Evolutionary conservation across 2,329 filamentous ascomycete genomes (phyloP), one percentile per base, ranked within the genome.

Genomic region (Bertia moriformis): DNA sequence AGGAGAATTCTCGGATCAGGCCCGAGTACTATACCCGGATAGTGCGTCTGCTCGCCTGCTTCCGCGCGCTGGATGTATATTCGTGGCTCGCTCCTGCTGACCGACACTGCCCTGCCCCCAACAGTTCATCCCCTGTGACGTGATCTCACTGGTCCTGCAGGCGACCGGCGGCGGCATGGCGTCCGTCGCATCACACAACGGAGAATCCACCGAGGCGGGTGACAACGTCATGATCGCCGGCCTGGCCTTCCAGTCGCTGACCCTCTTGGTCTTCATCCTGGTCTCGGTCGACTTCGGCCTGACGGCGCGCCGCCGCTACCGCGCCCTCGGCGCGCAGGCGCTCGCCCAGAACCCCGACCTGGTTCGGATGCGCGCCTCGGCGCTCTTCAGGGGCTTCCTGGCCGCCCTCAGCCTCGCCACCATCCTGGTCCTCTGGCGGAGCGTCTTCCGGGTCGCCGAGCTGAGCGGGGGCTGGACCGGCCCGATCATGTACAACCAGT

Each of bases 171-270:
- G 73, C n/a, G 72, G 60, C 19, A 50, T 78, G 39, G 63, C 69
- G 18, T 60, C 66, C 4, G 51, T 59, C 12, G 59, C 64, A 38
- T 53, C 53, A 19, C 56, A 61, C 38, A 51, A 61, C 39, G 45
- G 58, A 35, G 40, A 57, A 4, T 50, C 51, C 14, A 46, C 58
- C 13, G 44, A 56, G 1, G 46, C 49, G 0, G 77, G 73, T n/a
- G 65, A 69, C 44, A 60, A 79, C 49, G 68, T 80, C 55, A 77
- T 76, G 66, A 63, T 82, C n/a, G 72, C 72, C 3, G 78, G 78
- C 20, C 65, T 81, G 0, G 53, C 63, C 14, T 72, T 70, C 51
- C 76, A 82, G 48, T 75, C 79, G 33, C 54, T 66, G 42, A 73
- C 70, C 4, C 60, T 78, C 24, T 45, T 63, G 32, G 51, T 66